A percentile compares a stretch with the other conserved stretches of the same genome.
Conservation (phyloP, 768 basidiomycete species). For the Boletus subcaerulescens region DNA sequence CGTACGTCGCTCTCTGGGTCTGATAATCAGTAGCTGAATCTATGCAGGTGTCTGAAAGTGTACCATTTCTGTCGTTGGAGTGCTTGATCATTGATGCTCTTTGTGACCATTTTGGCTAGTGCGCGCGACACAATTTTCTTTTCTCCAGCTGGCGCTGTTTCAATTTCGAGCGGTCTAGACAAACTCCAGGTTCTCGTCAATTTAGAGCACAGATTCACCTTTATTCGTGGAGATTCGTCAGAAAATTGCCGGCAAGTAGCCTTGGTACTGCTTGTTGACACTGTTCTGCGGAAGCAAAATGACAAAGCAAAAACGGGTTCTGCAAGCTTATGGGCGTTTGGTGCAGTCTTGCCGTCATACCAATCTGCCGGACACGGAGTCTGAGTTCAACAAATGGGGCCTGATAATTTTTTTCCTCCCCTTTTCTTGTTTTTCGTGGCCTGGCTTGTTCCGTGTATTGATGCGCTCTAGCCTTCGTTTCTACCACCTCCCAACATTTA, state of each 20-base stretch:
- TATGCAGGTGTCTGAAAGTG: not conserved
- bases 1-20: not conserved
- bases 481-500: not conserved
- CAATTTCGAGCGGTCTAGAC: conserved; percentile 10
- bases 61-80: not conserved
- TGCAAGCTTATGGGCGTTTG: conserved; percentile 16
- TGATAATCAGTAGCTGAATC: not conserved
- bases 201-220: not conserved
- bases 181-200: not conserved
- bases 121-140: not conserved
- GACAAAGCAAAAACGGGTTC: conserved; percentile 6
- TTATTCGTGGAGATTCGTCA: not conserved
- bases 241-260: not conserved
- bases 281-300: conserved; percentile 12
- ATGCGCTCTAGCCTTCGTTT: not conserved
- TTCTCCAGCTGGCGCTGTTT: conserved; percentile 3
- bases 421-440: not conserved
- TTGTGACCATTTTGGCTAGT: not conserved
- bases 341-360: conserved; percentile 23
- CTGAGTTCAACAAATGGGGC: conserved; percentile 16
- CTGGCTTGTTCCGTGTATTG: not conserved
- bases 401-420: not conserved
- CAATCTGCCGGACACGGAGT: conserved; percentile 7
- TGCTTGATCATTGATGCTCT: not conserved
- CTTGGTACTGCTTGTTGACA: not conserved